Evolutionary conservation across 805 yeast genomes (phyloP).

Genomic region (Middelhovenomyces tepae): DNA sequence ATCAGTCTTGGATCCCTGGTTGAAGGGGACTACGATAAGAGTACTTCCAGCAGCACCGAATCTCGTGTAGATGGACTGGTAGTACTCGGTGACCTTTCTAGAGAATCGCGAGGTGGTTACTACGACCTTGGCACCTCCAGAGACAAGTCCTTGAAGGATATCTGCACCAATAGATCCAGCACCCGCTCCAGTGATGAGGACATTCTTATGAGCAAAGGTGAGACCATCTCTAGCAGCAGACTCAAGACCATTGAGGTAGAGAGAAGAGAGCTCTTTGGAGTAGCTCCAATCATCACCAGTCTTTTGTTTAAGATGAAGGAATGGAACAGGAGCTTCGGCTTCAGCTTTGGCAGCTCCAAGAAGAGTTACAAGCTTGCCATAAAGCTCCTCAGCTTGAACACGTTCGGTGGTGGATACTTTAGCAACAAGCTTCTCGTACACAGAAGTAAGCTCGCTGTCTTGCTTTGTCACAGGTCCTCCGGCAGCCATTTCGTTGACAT

Average conservation of each 20-base stretch:
- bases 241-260: constrained; percentile 84
- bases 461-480: constrained; percentile 80
- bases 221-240: constrained; percentile 91
- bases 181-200: constrained; percentile 96
- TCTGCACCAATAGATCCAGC: constrained; percentile 98
- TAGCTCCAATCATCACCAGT: constrained; percentile 71
- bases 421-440: constrained; percentile 71
- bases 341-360: constrained; percentile 41
- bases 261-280: constrained; percentile 66
- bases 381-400: constrained; percentile 31
- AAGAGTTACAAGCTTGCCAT: constrained; percentile 25
- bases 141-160: constrained; percentile 82
- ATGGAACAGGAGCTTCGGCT: constrained; percentile 78
- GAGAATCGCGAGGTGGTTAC: constrained; percentile 96
- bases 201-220: constrained; percentile 79
- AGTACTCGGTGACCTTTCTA: constrained; percentile 88
- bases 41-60: constrained; percentile 90
- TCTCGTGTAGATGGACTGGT: constrained; percentile 86
- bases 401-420: constrained; percentile 54
- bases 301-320: constrained; percentile 84
- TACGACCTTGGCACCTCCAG: constrained; percentile 97
- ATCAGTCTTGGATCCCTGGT: constrained; percentile 95
- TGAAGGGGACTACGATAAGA: constrained; percentile 94
- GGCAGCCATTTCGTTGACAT: constrained; percentile 91
- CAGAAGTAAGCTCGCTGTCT: constrained; percentile 75